Conservation (phyloP, 345 rosid species). For the Gossypium australe region DNA sequence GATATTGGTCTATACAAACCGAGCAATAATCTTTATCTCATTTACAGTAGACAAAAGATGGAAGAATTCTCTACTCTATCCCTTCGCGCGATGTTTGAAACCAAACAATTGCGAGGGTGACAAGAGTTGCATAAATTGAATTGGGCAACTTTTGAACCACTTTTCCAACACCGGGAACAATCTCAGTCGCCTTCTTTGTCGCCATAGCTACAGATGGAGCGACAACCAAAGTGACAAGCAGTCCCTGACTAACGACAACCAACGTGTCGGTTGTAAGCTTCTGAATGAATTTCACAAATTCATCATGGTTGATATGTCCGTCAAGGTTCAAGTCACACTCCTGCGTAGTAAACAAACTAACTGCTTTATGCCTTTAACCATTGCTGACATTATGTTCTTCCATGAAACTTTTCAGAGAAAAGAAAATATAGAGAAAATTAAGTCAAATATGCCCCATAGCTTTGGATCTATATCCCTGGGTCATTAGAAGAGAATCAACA, state of each 20-base stretch:
- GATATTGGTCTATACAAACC: not conserved
- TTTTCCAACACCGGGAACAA: conserved; percentile 77
- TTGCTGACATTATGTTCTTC: not conserved
- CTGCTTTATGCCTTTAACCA: not conserved
- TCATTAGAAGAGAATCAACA: no score
- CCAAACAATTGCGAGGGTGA: conserved; percentile 71
- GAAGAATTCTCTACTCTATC: conserved; percentile 13
- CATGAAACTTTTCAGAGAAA: not conserved
- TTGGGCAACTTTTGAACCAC: conserved; percentile 74
- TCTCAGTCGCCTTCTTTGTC: conserved; percentile 77
- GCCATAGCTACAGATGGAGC: conserved; percentile 92
- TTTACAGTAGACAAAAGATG: not conserved
- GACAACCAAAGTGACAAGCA: conserved; percentile 65
- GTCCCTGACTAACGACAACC: conserved; percentile 67
- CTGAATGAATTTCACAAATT: conserved; percentile 66
- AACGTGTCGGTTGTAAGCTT: conserved; percentile 57
- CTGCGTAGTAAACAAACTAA: conserved; percentile 25
- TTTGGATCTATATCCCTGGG: not conserved
- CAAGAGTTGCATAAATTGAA: conserved; percentile 76
- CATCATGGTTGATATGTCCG: conserved; percentile 69
- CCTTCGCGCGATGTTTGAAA: conserved; percentile 39
- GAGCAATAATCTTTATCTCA: not conserved
- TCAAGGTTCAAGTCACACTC: conserved; percentile 71
- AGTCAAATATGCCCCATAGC: not conserved
- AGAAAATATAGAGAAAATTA: not conserved